phyloP scores from a whole-genome alignment of 495 filamentous ascomycete species.

The Baudoinia panamericana region DNA sequence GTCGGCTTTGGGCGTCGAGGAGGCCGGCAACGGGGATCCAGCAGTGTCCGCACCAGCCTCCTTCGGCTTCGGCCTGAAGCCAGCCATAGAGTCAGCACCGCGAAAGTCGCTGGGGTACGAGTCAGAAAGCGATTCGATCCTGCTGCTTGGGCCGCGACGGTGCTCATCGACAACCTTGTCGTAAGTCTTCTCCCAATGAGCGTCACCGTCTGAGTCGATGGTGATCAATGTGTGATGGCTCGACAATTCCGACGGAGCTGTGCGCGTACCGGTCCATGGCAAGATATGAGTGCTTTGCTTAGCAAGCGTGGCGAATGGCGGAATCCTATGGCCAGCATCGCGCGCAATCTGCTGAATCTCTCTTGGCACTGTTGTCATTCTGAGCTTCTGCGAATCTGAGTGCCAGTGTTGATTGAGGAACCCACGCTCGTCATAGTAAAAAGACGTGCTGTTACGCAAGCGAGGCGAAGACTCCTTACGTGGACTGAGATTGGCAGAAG shows the following conservation, averaged over 20 bases:
- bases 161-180: not conserved
- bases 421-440: too few species aligned
- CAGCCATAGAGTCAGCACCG: not conserved
- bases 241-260: not conserved
- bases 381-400: too few species aligned
- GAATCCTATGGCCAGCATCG: not conserved
- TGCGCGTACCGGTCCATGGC: not conserved
- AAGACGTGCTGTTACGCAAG: too few species aligned
- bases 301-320: not conserved
- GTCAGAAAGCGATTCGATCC: too few species aligned
- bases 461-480: too few species aligned
- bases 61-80: too few species aligned
- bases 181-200: not conserved
- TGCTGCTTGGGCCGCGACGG: not conserved
- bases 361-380: too few species aligned
- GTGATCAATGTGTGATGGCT: not conserved
- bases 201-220: not conserved
- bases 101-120: constrained; percentile 1
- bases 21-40: too few species aligned
- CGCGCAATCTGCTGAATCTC: too few species aligned
- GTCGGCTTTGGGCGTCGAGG: too few species aligned
- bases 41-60: too few species aligned
- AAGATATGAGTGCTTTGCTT: not conserved
- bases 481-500: not conserved
- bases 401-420: not conserved